A percentile compares a stretch with the other conserved stretches of the same genome.
phyloP scores from a whole-genome alignment of 176 grass and related monocot species.

The Aegilops longissima region DNA sequence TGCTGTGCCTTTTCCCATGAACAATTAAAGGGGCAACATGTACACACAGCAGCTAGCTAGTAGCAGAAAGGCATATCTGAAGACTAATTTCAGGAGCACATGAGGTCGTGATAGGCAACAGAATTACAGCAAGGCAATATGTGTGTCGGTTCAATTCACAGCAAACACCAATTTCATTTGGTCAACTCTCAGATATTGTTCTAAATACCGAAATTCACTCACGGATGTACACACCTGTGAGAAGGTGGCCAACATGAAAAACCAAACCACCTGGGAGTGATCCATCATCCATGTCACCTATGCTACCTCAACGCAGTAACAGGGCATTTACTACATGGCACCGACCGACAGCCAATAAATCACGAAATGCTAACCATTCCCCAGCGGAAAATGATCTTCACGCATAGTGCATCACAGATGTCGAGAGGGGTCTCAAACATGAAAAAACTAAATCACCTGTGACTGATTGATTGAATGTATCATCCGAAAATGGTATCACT shows the following conservation, averaged over 20 bases:
- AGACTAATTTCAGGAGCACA: neutral
- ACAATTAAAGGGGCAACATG: neutral
- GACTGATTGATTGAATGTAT: neutral
- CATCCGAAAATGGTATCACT: neutral
- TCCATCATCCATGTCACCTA: neutral
- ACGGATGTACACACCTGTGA: neutral
- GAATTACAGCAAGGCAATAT: neutral
- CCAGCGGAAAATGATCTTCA: neutral
- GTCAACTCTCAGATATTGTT: neutral
- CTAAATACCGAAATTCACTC: neutral
- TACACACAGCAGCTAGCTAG: neutral
- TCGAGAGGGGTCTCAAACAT: neutral
- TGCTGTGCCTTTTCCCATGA: neutral
- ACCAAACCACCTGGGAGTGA: neutral
- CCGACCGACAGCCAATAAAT: neutral
- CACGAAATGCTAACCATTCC: neutral
- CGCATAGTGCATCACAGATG: neutral
- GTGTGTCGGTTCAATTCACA: accelerated
- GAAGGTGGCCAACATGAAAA: neutral
- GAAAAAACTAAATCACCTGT: neutral
- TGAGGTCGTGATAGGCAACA: neutral
- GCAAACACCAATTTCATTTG: neutral
- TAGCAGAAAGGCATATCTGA: neutral
- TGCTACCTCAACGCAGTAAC: neutral
- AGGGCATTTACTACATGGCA: neutral